These are phyloP conservation scores for Fraxinus floribunda DNA, from an alignment of 305 asterid species.

Conservation along the genomic window DNA sequence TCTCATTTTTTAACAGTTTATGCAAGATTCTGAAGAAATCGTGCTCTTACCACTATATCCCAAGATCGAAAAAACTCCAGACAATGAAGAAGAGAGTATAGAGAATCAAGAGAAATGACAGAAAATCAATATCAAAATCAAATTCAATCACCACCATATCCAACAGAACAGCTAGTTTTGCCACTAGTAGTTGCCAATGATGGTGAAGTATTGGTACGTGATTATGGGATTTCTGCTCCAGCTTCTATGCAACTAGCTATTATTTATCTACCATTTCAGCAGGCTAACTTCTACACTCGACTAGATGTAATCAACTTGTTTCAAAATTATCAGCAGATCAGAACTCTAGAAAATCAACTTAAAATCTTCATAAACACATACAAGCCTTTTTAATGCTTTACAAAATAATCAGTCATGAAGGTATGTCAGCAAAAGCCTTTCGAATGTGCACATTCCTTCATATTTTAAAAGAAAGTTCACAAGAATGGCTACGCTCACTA, in stretches of 20 bases:
- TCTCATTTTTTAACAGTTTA: not conserved
- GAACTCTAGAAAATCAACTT: not conserved
- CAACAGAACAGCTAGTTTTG: not conserved
- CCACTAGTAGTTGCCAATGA: not conserved
- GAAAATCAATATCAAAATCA: not conserved
- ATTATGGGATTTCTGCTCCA: not conserved
- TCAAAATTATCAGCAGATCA: not conserved
- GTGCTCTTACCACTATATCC: not conserved
- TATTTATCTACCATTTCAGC: not conserved
- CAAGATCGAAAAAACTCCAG: not conserved
- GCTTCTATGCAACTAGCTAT: not conserved
- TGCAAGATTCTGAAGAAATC: not conserved
- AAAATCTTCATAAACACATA: not conserved
- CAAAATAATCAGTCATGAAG: not conserved
- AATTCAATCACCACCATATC: not conserved
- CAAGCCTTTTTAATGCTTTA: not conserved
- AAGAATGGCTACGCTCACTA: not conserved
- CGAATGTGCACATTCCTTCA: not conserved
- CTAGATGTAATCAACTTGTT: not conserved
- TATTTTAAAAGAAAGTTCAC: not conserved
- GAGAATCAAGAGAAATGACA: not conserved
- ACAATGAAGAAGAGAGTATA: not conserved
- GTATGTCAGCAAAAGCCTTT: not conserved
- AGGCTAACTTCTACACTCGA: not conserved
- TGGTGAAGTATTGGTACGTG: not conserved